Base-by-base conservation (phyloP, 1,139 yeast genomes). In the Blastobotrys capitulatus region DNA sequence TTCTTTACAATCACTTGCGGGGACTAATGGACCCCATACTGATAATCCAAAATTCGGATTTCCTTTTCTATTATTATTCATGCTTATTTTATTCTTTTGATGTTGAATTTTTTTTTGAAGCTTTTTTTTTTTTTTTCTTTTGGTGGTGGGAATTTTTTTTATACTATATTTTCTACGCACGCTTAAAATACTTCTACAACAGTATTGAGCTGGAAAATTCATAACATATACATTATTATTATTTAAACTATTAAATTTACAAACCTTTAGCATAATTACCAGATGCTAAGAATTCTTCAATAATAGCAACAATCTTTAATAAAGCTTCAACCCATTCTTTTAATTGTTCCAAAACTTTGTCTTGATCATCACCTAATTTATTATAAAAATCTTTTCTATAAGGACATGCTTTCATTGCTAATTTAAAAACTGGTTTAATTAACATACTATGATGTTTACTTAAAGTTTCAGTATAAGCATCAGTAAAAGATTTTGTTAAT, bases 341-440 rank as follows among this genome's bases (percentile, higher is more conserved):
- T 62, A 88, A 75, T 69, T 87, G 90, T 55, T 69, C 73, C 46
- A 68, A 61, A 25, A 89, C 96, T 64, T 77, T 79, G 34, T 71
- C 80, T 65, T 56, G 57, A 48, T 67, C 70, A 25, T 73, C 70
- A 47, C 96, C 96, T 59, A 88, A 76, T 72, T 87, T 88, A 52
- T 68, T 82, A 63, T 87, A 88, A 63, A 88, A 86, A 63, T 82
- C 95, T 67, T 81, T 82, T 72, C 96, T 80, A 71, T 86, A 88
- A 31, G 97, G 97, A 69, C 96, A 87, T 1, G 96, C 95, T 69
- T 86, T 86, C 96, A 88, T 88, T 50, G 96, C 96, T 65, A 89
- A 76, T 75, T 86, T 86, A 77, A 88, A 89, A 52, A 88, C 80
- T 26, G 96, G 96, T 64, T 85, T 84, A 56, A 88, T 76, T 63